Base-by-base conservation (phyloP, 805 yeast genomes). In the Starmerella kuoi region DNA sequence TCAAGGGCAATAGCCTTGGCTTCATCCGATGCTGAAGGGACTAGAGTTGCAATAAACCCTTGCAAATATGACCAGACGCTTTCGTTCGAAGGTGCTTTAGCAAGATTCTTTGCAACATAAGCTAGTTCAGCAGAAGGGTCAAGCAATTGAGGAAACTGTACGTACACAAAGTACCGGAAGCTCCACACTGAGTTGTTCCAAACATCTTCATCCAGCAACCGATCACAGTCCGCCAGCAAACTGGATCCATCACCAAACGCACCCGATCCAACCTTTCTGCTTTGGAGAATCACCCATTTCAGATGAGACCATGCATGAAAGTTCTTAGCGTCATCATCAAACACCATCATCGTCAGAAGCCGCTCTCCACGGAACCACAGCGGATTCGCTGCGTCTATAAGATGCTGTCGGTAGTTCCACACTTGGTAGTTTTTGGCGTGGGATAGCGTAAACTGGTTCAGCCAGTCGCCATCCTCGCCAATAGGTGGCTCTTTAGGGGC, bases 231-330 rank as follows among this genome's bases (percentile, higher is more conserved):
- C 5, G 54, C 55, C 14, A 76, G 48, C 55, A 85, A 94, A 28
- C 61, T 57, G 0, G 56, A 54, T 8, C 39, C 36, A 9, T 40
- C 26, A 22, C 40, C 43, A 25, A 44, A 41, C 8, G 48, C 46
- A 8, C 30, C 21, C 2, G 37, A n/a, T 11, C 32, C 19, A 12
- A 33, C 8, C n/a, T n/a, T n/a, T 4, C 18, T 3, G 17, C 46
- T 41, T 50, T 65, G 66, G 28, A 68, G 65, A 8, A 80, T 78
- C 19, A 83, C 62, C 96, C 96, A 87, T 53, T 81, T 80, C 40
- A 88, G 64, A 53, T 86, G 84, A 1, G 95, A 74, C 97, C 98
- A 91, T 5, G 87, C 95, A 55, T 91, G 98, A 60, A 91, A 93
- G 63, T 91, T 91, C 57, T 91, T 91, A 4, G 78, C 59, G 56